Percentiles rank a stretch among this genome's conserved stretches.
These are phyloP conservation scores for Nidula microcarpa DNA, from an alignment of 768 basidiomycete species.

Conservation along the genomic window DNA sequence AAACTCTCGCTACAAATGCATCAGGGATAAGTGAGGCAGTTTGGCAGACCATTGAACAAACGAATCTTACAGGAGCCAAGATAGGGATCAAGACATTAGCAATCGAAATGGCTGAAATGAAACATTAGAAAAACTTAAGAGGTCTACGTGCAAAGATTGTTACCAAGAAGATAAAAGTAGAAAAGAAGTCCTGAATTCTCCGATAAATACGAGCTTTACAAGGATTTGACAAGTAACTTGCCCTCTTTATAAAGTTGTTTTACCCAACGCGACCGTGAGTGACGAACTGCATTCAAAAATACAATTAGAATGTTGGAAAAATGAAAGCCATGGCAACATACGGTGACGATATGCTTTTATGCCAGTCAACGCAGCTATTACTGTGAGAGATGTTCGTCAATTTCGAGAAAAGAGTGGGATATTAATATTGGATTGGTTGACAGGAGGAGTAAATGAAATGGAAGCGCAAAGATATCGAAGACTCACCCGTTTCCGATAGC, in stretches of 20 bases:
- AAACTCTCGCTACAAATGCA: slow-evolving; percentile 19
- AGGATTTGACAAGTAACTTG: slow-evolving; percentile 5
- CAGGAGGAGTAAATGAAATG: no score
- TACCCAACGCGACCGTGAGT: slow-evolving; percentile 30
- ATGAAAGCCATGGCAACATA: slow-evolving; percentile 13
- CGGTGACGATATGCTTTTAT: slow-evolving; percentile 33
- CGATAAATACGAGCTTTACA: background rate
- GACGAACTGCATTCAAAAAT: slow-evolving; percentile 19
- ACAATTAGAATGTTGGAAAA: no score
- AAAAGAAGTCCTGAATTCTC: slow-evolving; percentile 29
- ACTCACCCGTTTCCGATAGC: slow-evolving; percentile 36
- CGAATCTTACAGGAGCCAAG: slow-evolving; percentile 25
- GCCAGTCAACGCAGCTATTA: slow-evolving; percentile 30
- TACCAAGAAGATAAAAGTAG: slow-evolving; percentile 35
- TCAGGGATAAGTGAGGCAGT: no score
- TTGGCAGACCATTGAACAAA: no score
- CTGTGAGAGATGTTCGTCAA: slow-evolving; percentile 14
- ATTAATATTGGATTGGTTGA: no score
- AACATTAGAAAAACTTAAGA: background rate
- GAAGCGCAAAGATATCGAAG: background rate
- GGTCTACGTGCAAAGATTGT: slow-evolving; percentile 3
- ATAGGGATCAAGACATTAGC: slow-evolving; percentile 37
- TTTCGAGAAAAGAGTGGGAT: background rate
- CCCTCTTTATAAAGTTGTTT: slow-evolving; percentile 37
- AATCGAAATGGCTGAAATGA: slow-evolving; percentile 26